Evolutionary conservation across 208 protist genomes (phyloP), one percentile per base, ranked within the genome.

Genomic region (Trypanosoma mega): DNA sequence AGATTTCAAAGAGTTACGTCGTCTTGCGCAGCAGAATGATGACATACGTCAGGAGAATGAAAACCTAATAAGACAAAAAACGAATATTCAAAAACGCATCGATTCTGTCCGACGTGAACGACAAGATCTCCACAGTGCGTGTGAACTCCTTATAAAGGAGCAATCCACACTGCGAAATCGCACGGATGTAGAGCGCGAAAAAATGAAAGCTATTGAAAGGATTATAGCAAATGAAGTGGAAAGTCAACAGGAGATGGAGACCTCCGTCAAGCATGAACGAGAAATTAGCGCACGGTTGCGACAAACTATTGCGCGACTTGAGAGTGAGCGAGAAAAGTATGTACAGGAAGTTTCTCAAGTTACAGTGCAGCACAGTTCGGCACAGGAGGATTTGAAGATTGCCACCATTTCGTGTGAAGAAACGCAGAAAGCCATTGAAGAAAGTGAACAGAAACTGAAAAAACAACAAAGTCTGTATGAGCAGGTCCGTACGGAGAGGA

Each of bases 401-500:
- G 72, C 82, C 3, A 76, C 87, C 24, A 77, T 97, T 52, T 67
- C 79, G 36, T 82, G 97, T 16, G 82, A 91, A 7, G 97, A 99
- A 54, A 80, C 98, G 9, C 91, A 99, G 72, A 98, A 98, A 71
- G 76, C 88, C 53, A 94, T 97, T 24, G 92, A 93, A n/a, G 92
- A 97, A 73, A 97, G 98, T 48, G 84, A 91, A 44, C 58, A 77
- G 1, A 72, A 74, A n/a, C 65, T 93, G 21, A 68, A 64, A 26
- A 73, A 75, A 73, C 78, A 90, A 67, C 94, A 97, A 67, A 78
- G 77, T 47, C 50, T 73, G 24, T 93, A 98, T 45, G 97, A 99
- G 72, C 88, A 97, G 48, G 87, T 99, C 26, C 80, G 97, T 7
- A 72, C 90, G 2, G 98, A 99, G 68, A 70, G 98, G 21, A 99